Evolutionary conservation across 75 land plant genomes (phyloP), one percentile per base, ranked within the genome.

Genomic region (Pinus tabuliformis): DNA sequence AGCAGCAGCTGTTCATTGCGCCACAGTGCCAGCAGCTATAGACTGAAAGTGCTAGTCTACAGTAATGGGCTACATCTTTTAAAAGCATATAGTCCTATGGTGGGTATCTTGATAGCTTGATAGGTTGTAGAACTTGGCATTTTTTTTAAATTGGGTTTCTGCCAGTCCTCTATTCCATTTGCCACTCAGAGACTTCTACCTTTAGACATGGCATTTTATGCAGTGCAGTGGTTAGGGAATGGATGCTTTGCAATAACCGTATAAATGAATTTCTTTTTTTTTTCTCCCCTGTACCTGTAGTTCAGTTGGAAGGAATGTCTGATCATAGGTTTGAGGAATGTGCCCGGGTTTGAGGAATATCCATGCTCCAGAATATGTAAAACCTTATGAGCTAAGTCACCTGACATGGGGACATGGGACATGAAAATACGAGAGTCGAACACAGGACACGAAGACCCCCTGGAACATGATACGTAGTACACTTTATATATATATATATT

Each of bases 41-140:
- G 70, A 66, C 45, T 30, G 71, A 59, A 26, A 77, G 9, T 22
- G 33, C 94, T 92, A 73, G 59, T 78, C 13, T 94, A 91, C 73
- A 54, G 72, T 11, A 90, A 91, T 75, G 84, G 86, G 20, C 66
- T 85, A 75, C 66, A 87, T 79, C 63, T 77, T 60, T 74, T 86
- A 22, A 83, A 79, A 79, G 81, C 81, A 75, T 80, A 83, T 74
- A 52, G 58, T 17, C 15, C 14, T 22, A 37, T 63, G 61, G 74
- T 70, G 59, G 57, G 66, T 15, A 75, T 61, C 73, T 56, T 85
- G 59, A 11, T 82, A 45, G 70, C 79, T 58, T 85, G 59, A 11
- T 82, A 45, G 70, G 78, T 58, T 61, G 59, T 28, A 75, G 49
- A 14, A 56, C 42, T 73, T 74, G 78, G 14, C 83, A 59, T 5